These are phyloP conservation scores for Diaporthe humulicola DNA, from an alignment of 2,329 filamentous ascomycete genomes.

Conservation along the genomic window DNA sequence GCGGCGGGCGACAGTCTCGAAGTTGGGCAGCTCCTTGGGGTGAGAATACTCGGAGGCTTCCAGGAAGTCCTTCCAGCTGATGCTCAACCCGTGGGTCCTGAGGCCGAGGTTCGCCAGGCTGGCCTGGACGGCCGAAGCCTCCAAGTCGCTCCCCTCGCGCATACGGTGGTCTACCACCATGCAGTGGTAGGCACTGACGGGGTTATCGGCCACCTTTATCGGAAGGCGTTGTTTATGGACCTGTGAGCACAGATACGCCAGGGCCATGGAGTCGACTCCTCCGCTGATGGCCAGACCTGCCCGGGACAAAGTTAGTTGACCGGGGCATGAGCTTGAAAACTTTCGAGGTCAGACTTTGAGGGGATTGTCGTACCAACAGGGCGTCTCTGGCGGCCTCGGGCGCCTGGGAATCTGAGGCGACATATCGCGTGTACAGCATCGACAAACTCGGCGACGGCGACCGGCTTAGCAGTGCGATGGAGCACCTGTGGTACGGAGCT, in stretches of 20 bases:
- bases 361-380: conserved; percentile 56
- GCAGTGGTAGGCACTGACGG: conserved; percentile 55
- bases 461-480: conserved; percentile 55
- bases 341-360: background rate
- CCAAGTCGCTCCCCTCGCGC: conserved; percentile 63
- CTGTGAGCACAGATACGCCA: conserved; percentile 79
- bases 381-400: conserved; percentile 51
- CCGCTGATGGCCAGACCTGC: conserved; percentile 87
- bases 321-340: background rate
- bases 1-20: conserved; percentile 83
- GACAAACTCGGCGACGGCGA: conserved; percentile 56
- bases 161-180: conserved; percentile 71
- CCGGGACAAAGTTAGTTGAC: background rate
- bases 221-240: conserved; percentile 51
- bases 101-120: conserved; percentile 54
- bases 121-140: conserved; percentile 62
- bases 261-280: conserved; percentile 97
- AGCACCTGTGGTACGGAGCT: conserved; percentile 53
- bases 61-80: conserved; percentile 65
- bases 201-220: conserved; percentile 60
- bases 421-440: conserved; percentile 65
- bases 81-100: conserved; percentile 41
- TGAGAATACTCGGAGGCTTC: conserved; percentile 36
- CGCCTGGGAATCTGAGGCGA: conserved; percentile 62
- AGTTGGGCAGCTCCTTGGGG: conserved; percentile 66